Evolutionary conservation across 2,329 filamentous ascomycete species (phyloP).

Genomic region (Thelonectria olida): DNA sequence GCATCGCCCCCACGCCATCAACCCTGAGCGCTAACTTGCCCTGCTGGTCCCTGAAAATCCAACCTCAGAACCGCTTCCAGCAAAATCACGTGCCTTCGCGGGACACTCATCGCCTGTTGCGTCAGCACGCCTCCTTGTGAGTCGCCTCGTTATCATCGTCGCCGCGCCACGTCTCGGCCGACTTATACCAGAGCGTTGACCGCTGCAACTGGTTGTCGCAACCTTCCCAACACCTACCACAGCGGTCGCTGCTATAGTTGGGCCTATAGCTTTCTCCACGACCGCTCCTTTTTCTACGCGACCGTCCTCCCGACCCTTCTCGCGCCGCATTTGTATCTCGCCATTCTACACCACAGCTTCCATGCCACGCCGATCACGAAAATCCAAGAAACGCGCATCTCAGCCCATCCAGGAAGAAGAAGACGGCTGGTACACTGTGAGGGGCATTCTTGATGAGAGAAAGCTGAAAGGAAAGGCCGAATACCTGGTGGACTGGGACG

Average conservation of each 20-base stretch:
- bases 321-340: conserved; percentile 16
- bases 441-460: conserved; percentile 48
- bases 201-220: conserved; percentile 40
- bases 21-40: conserved; percentile 25
- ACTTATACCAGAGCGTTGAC: conserved; percentile 45
- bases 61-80: conserved; percentile 22
- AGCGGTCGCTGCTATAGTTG: conserved; percentile 19
- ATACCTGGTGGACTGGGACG: conserved; percentile 52
- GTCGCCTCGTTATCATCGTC: conserved; percentile 36
- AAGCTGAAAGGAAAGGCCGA: conserved; percentile 35
- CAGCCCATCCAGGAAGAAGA: conserved; percentile 31
- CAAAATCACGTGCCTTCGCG: conserved; percentile 40
- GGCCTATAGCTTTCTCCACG: conserved; percentile 10
- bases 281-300: conserved; percentile 14
- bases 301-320: conserved; percentile 12
- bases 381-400: conserved; percentile 31
- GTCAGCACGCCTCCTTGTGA: conserved; percentile 33
- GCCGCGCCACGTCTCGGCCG: conserved; percentile 38
- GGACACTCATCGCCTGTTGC: conserved; percentile 34
- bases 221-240: conserved; percentile 25
- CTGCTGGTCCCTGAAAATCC: conserved; percentile 25
- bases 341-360: conserved; percentile 33
- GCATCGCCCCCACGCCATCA: background rate
- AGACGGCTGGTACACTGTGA: conserved; percentile 45
- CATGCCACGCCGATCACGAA: conserved; percentile 45